These are phyloP conservation scores for Tricholoma furcatifolium DNA, from an alignment of 768 basidiomycete species.

Conservation along the genomic window DNA sequence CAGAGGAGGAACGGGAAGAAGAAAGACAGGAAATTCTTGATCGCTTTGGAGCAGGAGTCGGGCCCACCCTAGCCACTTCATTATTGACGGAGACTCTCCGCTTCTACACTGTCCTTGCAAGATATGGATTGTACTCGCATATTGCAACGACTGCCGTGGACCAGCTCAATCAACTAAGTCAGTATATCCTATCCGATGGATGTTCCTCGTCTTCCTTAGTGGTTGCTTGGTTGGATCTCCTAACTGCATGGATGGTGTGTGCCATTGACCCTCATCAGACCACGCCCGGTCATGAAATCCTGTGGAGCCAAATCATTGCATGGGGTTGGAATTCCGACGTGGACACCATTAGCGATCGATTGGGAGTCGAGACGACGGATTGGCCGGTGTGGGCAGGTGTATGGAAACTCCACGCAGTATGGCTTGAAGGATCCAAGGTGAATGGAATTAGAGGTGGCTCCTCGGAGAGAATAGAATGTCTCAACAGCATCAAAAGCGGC, in stretches of 20 bases:
- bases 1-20: slow-evolving; percentile 62
- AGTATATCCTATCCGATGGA: slow-evolving; percentile 39
- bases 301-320: slow-evolving; percentile 84
- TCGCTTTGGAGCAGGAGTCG: slow-evolving; percentile 66
- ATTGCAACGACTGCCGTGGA: slow-evolving; percentile 63
- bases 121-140: slow-evolving; percentile 77
- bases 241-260: slow-evolving; percentile 76
- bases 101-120: slow-evolving; percentile 63
- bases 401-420: slow-evolving; percentile 58
- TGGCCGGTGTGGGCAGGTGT: slow-evolving; percentile 46
- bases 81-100: slow-evolving; percentile 59
- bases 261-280: slow-evolving; percentile 91
- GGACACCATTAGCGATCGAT: slow-evolving; percentile 32
- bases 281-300: slow-evolving; percentile 80
- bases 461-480: slow-evolving; percentile 47
- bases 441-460: slow-evolving; percentile 72
- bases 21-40: slow-evolving; percentile 68
- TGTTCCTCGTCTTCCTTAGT: slow-evolving; percentile 36
- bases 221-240: slow-evolving; percentile 54
- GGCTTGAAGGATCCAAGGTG: slow-evolving; percentile 74
- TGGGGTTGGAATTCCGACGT: slow-evolving; percentile 74
- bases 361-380: slow-evolving; percentile 31
- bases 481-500: slow-evolving; percentile 33
- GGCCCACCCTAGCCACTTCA: slow-evolving; percentile 41
- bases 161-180: slow-evolving; percentile 51